These are phyloP conservation scores for Cynara cardunculus DNA, from an alignment of 129 eudicot species.

Conservation along the genomic window DNA sequence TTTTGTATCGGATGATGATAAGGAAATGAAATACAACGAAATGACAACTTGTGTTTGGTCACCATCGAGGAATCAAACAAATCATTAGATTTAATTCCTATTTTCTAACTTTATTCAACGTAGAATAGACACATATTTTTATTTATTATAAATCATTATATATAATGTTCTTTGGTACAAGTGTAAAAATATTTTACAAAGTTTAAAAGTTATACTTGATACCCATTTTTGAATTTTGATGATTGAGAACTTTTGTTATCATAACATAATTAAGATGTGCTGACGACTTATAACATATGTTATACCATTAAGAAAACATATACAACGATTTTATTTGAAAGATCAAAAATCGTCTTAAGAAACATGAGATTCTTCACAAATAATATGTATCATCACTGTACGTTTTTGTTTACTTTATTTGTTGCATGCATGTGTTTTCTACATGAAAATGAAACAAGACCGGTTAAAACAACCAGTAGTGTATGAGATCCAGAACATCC, in stretches of 20 bases:
- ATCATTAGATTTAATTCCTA: neutral
- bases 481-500: neutral
- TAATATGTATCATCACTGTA: neutral
- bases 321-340: neutral
- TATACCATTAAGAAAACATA: neutral
- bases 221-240: neutral
- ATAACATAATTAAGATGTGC: neutral
- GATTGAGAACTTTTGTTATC: neutral
- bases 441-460: neutral
- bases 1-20: neutral
- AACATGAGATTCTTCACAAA: neutral
- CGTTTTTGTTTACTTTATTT: too few species aligned
- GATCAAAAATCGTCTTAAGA: neutral
- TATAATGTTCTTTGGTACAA: neutral
- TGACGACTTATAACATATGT: neutral
- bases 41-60: neutral
- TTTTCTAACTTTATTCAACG: neutral
- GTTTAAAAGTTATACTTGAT: neutral
- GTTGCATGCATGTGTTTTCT: neutral
- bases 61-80: neutral
- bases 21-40: neutral
- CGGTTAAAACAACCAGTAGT: neutral
- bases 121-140: too few species aligned
- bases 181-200: neutral
- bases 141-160: too few species aligned